phyloP scores from a whole-genome alignment of 345 rosid species.

The Eucalyptus rudis region DNA sequence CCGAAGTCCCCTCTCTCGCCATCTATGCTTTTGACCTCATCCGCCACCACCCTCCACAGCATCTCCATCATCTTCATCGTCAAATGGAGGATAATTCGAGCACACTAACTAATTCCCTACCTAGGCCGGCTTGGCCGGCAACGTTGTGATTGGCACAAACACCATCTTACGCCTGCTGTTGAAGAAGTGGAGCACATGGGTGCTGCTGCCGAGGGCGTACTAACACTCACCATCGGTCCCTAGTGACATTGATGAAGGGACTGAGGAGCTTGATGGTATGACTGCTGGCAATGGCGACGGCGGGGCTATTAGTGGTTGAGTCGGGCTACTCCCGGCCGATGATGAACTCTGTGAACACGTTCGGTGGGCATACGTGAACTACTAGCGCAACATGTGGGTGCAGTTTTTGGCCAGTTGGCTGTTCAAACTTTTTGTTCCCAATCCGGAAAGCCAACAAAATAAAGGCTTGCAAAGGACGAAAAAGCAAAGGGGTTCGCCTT shows the following conservation, averaged over 20 bases:
- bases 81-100: background rate
- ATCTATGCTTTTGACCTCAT: background rate
- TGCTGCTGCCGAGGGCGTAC: constrained; percentile 34
- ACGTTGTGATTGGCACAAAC: background rate
- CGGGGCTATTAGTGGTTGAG: constrained; percentile 19
- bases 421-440: background rate
- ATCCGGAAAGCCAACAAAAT: too few species aligned
- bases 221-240: constrained; percentile 22
- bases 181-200: constrained; percentile 11
- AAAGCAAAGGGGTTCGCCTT: background rate
- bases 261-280: constrained; percentile 26
- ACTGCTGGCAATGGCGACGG: constrained; percentile 25
- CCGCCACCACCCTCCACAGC: constrained; percentile 7
- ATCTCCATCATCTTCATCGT: constrained; percentile 8
- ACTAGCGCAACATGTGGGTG: constrained; percentile 44
- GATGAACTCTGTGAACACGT: constrained; percentile 59
- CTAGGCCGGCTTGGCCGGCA: constrained; percentile 34
- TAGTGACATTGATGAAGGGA: constrained; percentile 27
- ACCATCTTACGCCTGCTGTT: constrained; percentile 27
- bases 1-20: background rate
- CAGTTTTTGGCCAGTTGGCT: background rate
- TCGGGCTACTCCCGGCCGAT: constrained; percentile 40
- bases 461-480: too few species aligned
- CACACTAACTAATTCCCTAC: constrained; percentile 5
- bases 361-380: constrained; percentile 52